Conservation (phyloP, 23 red algal genomes). For the Agarophyton chilense region DNA sequence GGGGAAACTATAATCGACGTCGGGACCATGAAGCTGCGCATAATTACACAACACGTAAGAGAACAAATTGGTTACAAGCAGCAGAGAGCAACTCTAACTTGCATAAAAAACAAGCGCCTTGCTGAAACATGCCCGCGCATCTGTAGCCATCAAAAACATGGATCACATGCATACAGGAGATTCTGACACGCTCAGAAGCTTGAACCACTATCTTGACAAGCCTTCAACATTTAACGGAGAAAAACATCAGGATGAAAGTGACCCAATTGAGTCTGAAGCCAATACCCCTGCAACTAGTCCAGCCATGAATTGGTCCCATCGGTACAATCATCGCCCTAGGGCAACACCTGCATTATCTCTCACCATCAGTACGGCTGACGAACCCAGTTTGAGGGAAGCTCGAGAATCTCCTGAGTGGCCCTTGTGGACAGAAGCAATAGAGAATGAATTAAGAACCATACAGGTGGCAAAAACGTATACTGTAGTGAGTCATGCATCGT, state of each 20-base stretch:
- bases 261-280: background rate
- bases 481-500: background rate
- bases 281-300: no score
- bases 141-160: no score
- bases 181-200: background rate
- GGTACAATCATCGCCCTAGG: background rate
- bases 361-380: conserved; percentile 8
- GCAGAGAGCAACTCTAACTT: background rate
- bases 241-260: background rate
- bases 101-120: no score
- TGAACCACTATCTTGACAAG: background rate
- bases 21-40: background rate
- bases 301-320: background rate
- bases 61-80: background rate
- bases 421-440: conserved; percentile 24
- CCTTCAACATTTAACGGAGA: conserved; percentile 5
- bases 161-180: background rate
- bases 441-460: conserved; percentile 33
- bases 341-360: background rate
- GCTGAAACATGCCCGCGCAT: no score
- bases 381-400: conserved; percentile 19
- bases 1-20: background rate
- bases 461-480: background rate
- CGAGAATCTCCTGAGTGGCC: background rate
- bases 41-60: background rate